These are phyloP conservation scores for Coniferiporia weirii DNA, from an alignment of 1,284 basidiomycete genomes.

Conservation along the genomic window DNA sequence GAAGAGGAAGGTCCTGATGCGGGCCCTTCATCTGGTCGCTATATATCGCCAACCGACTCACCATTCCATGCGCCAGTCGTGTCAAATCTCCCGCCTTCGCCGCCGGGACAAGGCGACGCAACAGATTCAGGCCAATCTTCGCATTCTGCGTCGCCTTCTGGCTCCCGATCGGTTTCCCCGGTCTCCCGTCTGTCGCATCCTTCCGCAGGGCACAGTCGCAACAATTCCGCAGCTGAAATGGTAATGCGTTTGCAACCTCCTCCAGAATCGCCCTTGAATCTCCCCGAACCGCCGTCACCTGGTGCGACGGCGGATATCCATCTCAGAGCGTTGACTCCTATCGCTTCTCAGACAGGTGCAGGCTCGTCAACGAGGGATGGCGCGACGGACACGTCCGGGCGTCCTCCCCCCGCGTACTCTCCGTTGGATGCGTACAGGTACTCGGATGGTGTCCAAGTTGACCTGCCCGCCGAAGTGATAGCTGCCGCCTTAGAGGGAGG, in stretches of 20 bases:
- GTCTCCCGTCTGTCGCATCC: conserved; percentile 29
- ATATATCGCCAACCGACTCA: conserved; percentile 62
- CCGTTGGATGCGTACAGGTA: conserved; percentile 76
- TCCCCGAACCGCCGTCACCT: conserved; percentile 73
- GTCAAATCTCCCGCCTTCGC: conserved; percentile 44
- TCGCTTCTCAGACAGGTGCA: conserved; percentile 19
- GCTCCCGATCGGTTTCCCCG: conserved; percentile 25
- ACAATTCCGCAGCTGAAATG: conserved; percentile 39
- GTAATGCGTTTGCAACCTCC: conserved; percentile 66
- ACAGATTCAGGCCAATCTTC: conserved; percentile 36
- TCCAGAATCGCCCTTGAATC: conserved; percentile 63
- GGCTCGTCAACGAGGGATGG: conserved; percentile 16
- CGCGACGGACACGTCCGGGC: conserved; percentile 32
- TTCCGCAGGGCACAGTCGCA: conserved; percentile 37
- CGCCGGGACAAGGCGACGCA: conserved; percentile 29
- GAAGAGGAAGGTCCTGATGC: conserved; percentile 46
- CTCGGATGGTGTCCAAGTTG: conserved; percentile 75
- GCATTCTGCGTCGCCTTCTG: conserved; percentile 37
- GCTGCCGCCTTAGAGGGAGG: conserved; percentile 71
- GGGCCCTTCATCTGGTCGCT: conserved; percentile 41
- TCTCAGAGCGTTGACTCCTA: conserved; percentile 53
- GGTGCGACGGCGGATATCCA: conserved; percentile 74
- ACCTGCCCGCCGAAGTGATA: conserved; percentile 78
- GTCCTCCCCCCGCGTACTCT: conserved; percentile 77
- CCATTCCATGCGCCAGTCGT: conserved; percentile 52